Evolutionary conservation across 2,329 filamentous ascomycete genomes (phyloP), one percentile per base, ranked within the genome.

Genomic region (Simplicillium aogashimaense): DNA sequence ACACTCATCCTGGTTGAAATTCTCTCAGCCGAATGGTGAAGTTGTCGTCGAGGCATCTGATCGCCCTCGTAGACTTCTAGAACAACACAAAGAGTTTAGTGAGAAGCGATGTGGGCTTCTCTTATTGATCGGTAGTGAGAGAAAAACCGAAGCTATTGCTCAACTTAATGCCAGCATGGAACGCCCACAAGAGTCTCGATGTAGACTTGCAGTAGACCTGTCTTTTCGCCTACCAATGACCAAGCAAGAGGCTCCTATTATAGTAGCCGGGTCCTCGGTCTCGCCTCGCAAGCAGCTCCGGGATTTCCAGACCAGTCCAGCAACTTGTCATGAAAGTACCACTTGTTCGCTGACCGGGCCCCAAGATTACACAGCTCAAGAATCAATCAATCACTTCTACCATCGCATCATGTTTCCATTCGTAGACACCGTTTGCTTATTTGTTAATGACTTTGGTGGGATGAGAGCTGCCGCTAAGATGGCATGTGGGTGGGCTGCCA

Each of bases 361-460:
- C 6, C 20, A 25, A 9, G 9, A 41, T 18, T 18, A 29, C 16
- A 36, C 25, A 16, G 6, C 16, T 16, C n/a, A 14, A 13, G 31
- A 18, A 20, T 25, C n/a, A 16, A 35, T 35, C 30, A 33, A 41
- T 36, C 18, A 35, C n/a, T 18, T 41, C 18, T 31, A 37, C 14
- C 39, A 41, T 31, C 25, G 28, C 18, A 13, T 36, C 7, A 29
- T 48, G 18, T 39, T 48, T 35, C 42, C 46, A 18, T 47, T 40
- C 29, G 42, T 42, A 7, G 45, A 48, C 36, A 45, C 47, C 29
- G 29, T 48, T 14, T 48, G 46, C 30, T 16, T 48, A 31, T 48
- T 48, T 18, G 38, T 48, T 12, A 38, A 45, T 18, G 45, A 48
- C 38, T 17, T 48, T 28, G 46, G 46, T 20, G 45, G 45, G 16